Evolutionary conservation across 2,329 filamentous ascomycete genomes (phyloP).

Genomic region (Fonsecaea pedrosoi): DNA sequence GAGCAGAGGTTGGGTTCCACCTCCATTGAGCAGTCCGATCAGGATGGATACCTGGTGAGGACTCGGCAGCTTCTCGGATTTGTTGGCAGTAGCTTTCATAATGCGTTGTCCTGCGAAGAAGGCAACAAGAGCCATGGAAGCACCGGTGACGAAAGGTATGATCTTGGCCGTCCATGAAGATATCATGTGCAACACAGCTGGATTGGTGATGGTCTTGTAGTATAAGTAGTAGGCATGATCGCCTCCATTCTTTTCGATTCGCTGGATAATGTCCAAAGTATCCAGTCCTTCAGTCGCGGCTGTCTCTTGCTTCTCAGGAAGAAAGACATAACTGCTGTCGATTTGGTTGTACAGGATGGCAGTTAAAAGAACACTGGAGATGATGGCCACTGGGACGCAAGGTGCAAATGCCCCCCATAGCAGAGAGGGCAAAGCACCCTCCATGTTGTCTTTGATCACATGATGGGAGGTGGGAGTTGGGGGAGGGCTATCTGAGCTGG

Average conservation of each 20-base stretch:
- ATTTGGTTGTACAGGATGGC: constrained; percentile 30
- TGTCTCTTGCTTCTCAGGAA: constrained; percentile 6
- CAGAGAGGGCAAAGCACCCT: constrained; percentile 21
- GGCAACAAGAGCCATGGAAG: constrained; percentile 33
- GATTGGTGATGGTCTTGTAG: constrained; percentile 27
- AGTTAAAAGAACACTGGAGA: constrained; percentile 26
- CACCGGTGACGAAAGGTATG: constrained; percentile 34
- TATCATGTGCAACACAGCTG: constrained; percentile 32
- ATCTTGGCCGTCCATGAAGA: constrained; percentile 32
- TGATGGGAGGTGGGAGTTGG: constrained; percentile 9
- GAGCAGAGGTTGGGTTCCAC: constrained; percentile 20
- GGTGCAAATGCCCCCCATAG: constrained; percentile 32
- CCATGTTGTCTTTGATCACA: constrained; percentile 19
- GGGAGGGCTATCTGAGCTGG: constrained; percentile 13
- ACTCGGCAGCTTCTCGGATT: constrained; percentile 23
- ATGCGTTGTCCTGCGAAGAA: constrained; percentile 35
- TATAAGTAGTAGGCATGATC: constrained; percentile 30
- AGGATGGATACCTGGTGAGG: constrained; percentile 31
- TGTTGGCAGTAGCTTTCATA: constrained; percentile 25
- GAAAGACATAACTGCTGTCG: constrained; percentile 23
- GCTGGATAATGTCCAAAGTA: constrained; percentile 17
- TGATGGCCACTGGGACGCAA: constrained; percentile 31
- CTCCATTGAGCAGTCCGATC: constrained; percentile 24
- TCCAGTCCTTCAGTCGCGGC: constrained; percentile 11
- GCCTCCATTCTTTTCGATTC: constrained; percentile 24